These are phyloP conservation scores for Fomitopsis serialis DNA, from an alignment of 768 basidiomycete genomes.

Conservation along the genomic window DNA sequence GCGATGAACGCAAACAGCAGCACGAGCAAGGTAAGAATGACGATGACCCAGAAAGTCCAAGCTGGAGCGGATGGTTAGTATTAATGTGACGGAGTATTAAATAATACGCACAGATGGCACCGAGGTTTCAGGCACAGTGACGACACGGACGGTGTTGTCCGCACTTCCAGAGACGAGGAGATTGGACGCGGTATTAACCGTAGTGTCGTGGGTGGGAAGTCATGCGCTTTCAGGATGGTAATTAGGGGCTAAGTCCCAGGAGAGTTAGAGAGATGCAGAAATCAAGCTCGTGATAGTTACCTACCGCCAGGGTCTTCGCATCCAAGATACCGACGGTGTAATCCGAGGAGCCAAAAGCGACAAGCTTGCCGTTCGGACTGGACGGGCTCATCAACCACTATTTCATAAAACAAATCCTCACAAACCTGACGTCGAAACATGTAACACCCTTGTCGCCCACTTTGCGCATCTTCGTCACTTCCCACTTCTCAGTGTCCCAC, in stretches of 20 bases:
- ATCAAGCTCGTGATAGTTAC: slow-evolving; percentile 18
- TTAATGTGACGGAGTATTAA: background rate
- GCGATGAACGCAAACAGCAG: slow-evolving; percentile 27
- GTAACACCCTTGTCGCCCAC: slow-evolving; percentile 79
- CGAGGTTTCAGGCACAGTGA: slow-evolving; percentile 61
- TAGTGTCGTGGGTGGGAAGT: slow-evolving; percentile 87
- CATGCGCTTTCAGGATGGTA: slow-evolving; percentile 89
- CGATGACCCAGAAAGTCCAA: slow-evolving; percentile 24
- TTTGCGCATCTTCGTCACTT: slow-evolving; percentile 58
- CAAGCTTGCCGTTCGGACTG: slow-evolving; percentile 74
- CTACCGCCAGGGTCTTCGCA: slow-evolving; percentile 68
- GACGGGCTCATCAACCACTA: background rate
- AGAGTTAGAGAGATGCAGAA: too few species aligned
- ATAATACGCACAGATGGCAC: slow-evolving; percentile 45
- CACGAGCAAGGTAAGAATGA: slow-evolving; percentile 23
- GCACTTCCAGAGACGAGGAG: slow-evolving; percentile 86
- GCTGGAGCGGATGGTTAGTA: slow-evolving; percentile 10
- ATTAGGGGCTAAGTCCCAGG: slow-evolving; percentile 71
- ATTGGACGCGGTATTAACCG: slow-evolving; percentile 81
- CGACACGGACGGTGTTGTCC: slow-evolving; percentile 80
- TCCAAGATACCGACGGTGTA: slow-evolving; percentile 82
- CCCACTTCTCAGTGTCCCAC: slow-evolving; percentile 74
- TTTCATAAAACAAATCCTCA: background rate
- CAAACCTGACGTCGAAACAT: slow-evolving; percentile 83
- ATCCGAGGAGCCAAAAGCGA: slow-evolving; percentile 88